Evolutionary conservation across 306 rosid species (phyloP), one percentile per base, ranked within the genome.

Genomic region (Begonia masoniana): DNA sequence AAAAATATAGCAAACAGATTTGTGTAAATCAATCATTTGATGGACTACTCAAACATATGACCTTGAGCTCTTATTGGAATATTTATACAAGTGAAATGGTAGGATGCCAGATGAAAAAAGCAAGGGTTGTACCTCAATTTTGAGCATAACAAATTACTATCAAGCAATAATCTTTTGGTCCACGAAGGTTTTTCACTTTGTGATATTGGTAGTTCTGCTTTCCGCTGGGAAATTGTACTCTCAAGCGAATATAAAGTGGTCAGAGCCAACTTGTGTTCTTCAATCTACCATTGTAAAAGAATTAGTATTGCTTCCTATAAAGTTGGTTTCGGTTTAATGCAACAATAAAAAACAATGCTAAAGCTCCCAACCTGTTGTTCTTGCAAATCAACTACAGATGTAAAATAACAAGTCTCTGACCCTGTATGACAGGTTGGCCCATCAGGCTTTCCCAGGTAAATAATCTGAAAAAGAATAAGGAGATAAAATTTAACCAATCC

Each of bases 351-450:
- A 31, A 31, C 39, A 31, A 31, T 31, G 39, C 9, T 31, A 31
- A 54, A 35, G 60, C 65, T 31, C 17, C 57, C 47, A 57, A 91
- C 94, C 96, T 85, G 80, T 57, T 63, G 71, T 16, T 76, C 75
- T 62, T 71, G 62, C 51, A 70, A 71, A 68, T 78, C 91, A 59
- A 66, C 52, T 10, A 78, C 74, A 46, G 85, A 62, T 41, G 80
- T 89, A 70, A 80, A 82, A 62, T 85, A 78, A 73, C 94, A 91
- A 31, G 97, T 91, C 69, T 83, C 94, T 0, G 88, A 58, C 35
- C 96, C 97, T 0, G 92, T 91, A 74, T 91, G 96, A 66, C 97
- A 85, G 66, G 92, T 85, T 50, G 97, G 96, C 11, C 96, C 97
- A 75, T 81, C 84, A 55, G 96, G 96, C 71, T 75, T 91, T 43